Percentiles rank a stretch among this genome's conserved stretches.
These are phyloP conservation scores for Astragalus glycyphyllos DNA, from an alignment of 306 rosid species.

Conservation along the genomic window DNA sequence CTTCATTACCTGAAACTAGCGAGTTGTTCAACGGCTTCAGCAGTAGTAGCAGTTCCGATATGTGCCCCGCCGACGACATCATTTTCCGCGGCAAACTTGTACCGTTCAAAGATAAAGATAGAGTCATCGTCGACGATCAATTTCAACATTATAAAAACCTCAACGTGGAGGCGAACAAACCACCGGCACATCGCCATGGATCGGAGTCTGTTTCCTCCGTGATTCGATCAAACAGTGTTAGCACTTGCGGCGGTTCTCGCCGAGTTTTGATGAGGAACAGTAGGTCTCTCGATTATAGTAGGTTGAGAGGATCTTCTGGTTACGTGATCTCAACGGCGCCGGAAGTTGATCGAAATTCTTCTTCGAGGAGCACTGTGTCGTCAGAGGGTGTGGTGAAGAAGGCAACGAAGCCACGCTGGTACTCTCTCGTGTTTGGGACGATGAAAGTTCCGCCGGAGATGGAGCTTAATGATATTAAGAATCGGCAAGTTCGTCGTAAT, in stretches of 20 bases:
- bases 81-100: conserved; percentile 65
- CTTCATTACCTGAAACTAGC: conserved; percentile 44
- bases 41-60: conserved; percentile 50
- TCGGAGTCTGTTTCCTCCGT: conserved; percentile 63
- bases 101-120: conserved; percentile 45
- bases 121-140: not conserved
- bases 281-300: conserved; percentile 61
- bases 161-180: not conserved
- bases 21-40: conserved; percentile 62
- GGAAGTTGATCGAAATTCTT: conserved; percentile 52
- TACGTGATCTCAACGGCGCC: conserved; percentile 34
- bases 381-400: conserved; percentile 40
- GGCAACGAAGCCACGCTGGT: conserved; percentile 68
- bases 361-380: conserved; percentile 41
- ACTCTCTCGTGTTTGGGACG: conserved; percentile 66
- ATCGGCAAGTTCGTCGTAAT: conserved; percentile 68
- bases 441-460: conserved; percentile 76
- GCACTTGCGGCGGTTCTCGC: conserved; percentile 35
- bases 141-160: not conserved
- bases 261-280: conserved; percentile 56
- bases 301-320: conserved; percentile 43
- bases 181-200: conserved; percentile 37
- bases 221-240: conserved; percentile 55
- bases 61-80: conserved; percentile 73
- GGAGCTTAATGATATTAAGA: conserved; percentile 81